Evolutionary conservation across 495 filamentous ascomycete genomes (phyloP).

Genomic region (Penicillium subrubescens): DNA sequence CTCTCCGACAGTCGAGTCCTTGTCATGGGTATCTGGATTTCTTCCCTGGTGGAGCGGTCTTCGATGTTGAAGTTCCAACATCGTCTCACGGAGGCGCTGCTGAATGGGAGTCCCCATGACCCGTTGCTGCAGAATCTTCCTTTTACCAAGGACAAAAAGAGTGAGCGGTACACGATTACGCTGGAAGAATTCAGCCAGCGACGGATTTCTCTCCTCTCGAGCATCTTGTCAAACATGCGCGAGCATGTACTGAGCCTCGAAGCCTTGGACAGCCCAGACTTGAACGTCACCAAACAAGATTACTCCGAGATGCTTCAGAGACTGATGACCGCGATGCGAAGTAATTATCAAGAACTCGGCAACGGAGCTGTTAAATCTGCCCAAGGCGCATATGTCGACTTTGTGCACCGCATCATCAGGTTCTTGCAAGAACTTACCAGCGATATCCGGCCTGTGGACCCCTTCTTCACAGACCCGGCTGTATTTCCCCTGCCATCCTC

Average conservation of each 20-base stretch:
- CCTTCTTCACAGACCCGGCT: slow-evolving; percentile 67
- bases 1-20: slow-evolving; percentile 48
- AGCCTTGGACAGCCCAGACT: slow-evolving; percentile 25
- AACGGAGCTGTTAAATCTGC: slow-evolving; percentile 35
- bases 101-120: slow-evolving; percentile 51
- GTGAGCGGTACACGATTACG: slow-evolving; percentile 50
- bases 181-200: slow-evolving; percentile 56
- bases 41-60: slow-evolving; percentile 64
- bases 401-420: slow-evolving; percentile 65
- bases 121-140: slow-evolving; percentile 63
- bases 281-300: slow-evolving; percentile 46
- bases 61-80: slow-evolving; percentile 70
- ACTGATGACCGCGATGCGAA: slow-evolving; percentile 69
- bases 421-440: slow-evolving; percentile 67
- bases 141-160: slow-evolving; percentile 49
- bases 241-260: slow-evolving; percentile 47
- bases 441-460: slow-evolving; percentile 62
- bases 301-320: slow-evolving; percentile 57
- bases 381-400: slow-evolving; percentile 63
- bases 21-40: slow-evolving; percentile 60
- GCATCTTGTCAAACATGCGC: slow-evolving; percentile 68
- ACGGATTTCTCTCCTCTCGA: slow-evolving; percentile 62
- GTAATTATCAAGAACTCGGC: slow-evolving; percentile 64
- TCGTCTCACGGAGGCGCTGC: slow-evolving; percentile 55
- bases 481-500: slow-evolving; percentile 65